Percentiles rank a stretch among this genome's conserved stretches.
Evolutionary conservation across 2,329 filamentous ascomycete genomes (phyloP).

Genomic region (Beauveria asiatica): DNA sequence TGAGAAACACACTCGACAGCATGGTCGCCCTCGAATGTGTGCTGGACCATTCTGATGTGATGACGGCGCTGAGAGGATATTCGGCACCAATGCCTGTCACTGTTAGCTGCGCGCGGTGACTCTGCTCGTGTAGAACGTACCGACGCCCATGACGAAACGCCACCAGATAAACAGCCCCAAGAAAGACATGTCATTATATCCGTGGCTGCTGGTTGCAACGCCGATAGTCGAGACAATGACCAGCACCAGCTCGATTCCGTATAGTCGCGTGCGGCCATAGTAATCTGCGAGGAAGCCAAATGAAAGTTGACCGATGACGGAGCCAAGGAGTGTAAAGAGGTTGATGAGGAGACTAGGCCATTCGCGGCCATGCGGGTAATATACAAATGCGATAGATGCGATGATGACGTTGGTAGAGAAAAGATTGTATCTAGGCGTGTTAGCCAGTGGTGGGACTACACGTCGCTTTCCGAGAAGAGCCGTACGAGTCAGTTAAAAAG

Average conservation of each 20-base stretch:
- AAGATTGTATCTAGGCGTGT: conserved; percentile 37
- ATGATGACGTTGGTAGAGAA: conserved; percentile 47
- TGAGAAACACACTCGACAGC: conserved; percentile 60
- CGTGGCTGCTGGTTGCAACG: conserved; percentile 42
- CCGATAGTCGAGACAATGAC: conserved; percentile 50
- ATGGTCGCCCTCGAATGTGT: conserved; percentile 58
- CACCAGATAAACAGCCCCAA: conserved; percentile 43
- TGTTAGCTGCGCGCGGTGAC: neutral
- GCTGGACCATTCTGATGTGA: conserved; percentile 56
- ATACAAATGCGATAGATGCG: conserved; percentile 44
- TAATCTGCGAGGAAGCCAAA: conserved; percentile 47
- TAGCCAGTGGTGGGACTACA: neutral
- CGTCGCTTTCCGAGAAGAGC: conserved; percentile 6
- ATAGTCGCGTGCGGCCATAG: conserved; percentile 45
- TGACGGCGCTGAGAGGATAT: conserved; percentile 59
- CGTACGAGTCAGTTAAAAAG: conserved; percentile 45
- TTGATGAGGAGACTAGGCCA: conserved; percentile 43
- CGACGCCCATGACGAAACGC: conserved; percentile 47
- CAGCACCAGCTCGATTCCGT: conserved; percentile 47
- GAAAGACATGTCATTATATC: conserved; percentile 41
- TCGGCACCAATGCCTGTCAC: conserved; percentile 54
- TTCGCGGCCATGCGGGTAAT: conserved; percentile 37
- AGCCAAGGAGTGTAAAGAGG: conserved; percentile 43
- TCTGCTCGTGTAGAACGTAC: conserved; percentile 20
- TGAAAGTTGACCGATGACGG: conserved; percentile 41